Evolutionary conservation across 1,284 basidiomycete species (phyloP).

Genomic region (Waitea zeae): DNA sequence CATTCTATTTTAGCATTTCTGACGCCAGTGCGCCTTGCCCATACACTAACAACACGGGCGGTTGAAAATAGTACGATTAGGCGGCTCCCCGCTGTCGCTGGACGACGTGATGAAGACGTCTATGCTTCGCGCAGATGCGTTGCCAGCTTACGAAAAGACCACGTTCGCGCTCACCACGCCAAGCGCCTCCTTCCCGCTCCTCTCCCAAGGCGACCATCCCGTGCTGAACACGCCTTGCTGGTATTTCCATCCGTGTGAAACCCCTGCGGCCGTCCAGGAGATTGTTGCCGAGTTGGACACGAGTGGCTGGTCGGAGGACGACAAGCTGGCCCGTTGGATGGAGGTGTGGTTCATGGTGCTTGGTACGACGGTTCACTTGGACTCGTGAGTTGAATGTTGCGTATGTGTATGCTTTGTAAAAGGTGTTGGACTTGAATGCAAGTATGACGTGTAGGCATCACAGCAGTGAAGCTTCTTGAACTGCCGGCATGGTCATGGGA

Average conservation of each 20-base stretch:
- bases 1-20: slow-evolving; percentile 61
- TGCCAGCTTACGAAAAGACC: slow-evolving; percentile 26
- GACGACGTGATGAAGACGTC: slow-evolving; percentile 34
- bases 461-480: too few species aligned
- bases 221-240: slow-evolving; percentile 52
- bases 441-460: too few species aligned
- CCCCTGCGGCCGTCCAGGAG: slow-evolving; percentile 43
- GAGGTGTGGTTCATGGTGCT: slow-evolving; percentile 64
- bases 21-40: slow-evolving; percentile 38
- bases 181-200: slow-evolving; percentile 42
- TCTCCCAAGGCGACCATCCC: slow-evolving; percentile 76
- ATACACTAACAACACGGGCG: not conserved
- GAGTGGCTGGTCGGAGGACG: slow-evolving; percentile 13
- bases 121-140: slow-evolving; percentile 32
- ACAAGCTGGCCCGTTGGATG: slow-evolving; percentile 29
- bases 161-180: slow-evolving; percentile 33
- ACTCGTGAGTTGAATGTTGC: too few species aligned
- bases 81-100: slow-evolving; percentile 42
- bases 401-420: too few species aligned
- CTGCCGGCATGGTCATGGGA: too few species aligned
- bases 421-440: too few species aligned
- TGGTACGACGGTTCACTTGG: slow-evolving; percentile 37
- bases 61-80: slow-evolving; percentile 20
- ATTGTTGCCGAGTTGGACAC: slow-evolving; percentile 30
- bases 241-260: slow-evolving; percentile 76